Base-by-base conservation (phyloP, 106 monocot genomes). In the Dendrobium officinale region DNA sequence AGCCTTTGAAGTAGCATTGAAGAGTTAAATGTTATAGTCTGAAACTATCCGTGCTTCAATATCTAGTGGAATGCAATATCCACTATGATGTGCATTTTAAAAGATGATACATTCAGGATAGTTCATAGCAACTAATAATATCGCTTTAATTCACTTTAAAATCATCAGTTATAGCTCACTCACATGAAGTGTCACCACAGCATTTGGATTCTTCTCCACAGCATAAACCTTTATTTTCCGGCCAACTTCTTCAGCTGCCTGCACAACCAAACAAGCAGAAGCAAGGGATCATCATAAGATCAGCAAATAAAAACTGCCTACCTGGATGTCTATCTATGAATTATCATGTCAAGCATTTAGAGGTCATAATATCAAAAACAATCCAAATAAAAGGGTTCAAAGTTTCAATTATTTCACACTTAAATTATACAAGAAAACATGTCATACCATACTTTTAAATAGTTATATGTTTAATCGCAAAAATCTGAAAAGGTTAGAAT, bases 141-240 rank as follows among this genome's bases (percentile, higher is more conserved):
- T 40, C 9, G 33, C 72, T 72, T 72, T 40, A 33, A 72, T 74
- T 44, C 5, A 74, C 74, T 74, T 17, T 1, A 6, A 78, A 42
- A 73, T 80, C 51, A 80, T 4, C 16, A 43, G 31, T 22, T 55
- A 15, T 13, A 45, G 79, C 40, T 24, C 85, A 88, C 90, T 89
- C 49, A 95, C 92, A 82, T 90, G 90, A 81, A 95, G 88, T 13
- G 95, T 95, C 48, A 95, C 89, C 40, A 95, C 95, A 55, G 98
- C 98, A 91, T 98, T 98, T 85, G 94, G 98, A 83, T 98, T 98
- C 83, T 98, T 98, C 67, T 98, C 98, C 20, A 98, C 91, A 78
- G 98, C 98, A 87, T 98, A 98, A 68, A 98, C 84, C 88, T 95
- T 93, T 42, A 98, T 67, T 73, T 85, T 95, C 19, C 94, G 85